Base-by-base conservation (phyloP, 1,139 yeast species). In the Petasospora rhodanensis region DNA sequence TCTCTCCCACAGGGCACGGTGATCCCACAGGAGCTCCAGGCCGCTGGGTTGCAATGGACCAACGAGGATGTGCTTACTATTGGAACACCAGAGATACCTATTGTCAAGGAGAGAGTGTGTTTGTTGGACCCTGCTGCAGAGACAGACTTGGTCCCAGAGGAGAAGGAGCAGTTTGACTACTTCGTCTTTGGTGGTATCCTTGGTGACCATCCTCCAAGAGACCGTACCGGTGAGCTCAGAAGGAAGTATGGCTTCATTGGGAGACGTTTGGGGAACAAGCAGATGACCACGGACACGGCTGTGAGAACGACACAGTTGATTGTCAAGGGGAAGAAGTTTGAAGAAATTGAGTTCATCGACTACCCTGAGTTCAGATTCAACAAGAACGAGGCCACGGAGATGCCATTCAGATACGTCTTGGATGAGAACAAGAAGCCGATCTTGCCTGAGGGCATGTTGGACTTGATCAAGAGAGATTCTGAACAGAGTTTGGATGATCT, bases 241-340 rank as follows among this genome's bases (percentile, higher is more conserved):
- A 61, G 59, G 25, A 82, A 82, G 51, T 79, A 87, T 49, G 95
- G 86, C 0, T 80, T 86, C 50, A 76, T 72, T 3, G 95, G 96
- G 11, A 78, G 91, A 59, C 72, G 95, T 55, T 66, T 91, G 37
- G 97, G 96, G 1, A 73, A 68, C 35, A 73, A 83, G 46, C 98
- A 91, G 55, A 89, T 91, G 97, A 86, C 97, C 17, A 91, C 98
- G 0, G 98, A 91, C 53, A 89, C 97, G 3, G 97, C 97, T 1
- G 82, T 91, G 22, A 73, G 98, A 59, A 85, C 94, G 18, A 85
- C 96, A 1, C 87, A 84, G 51, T 56, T 72, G 32, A 89, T 91
- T 19, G 66, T 84, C 12, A 76, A 79, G 40, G 69, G 70, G 38
- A 62, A 50, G 14, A 51, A 55, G 16, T 81, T 91, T 47, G 82